Evolutionary conservation across 805 yeast species (phyloP).

Genomic region (Monosporozyma servazzii): DNA sequence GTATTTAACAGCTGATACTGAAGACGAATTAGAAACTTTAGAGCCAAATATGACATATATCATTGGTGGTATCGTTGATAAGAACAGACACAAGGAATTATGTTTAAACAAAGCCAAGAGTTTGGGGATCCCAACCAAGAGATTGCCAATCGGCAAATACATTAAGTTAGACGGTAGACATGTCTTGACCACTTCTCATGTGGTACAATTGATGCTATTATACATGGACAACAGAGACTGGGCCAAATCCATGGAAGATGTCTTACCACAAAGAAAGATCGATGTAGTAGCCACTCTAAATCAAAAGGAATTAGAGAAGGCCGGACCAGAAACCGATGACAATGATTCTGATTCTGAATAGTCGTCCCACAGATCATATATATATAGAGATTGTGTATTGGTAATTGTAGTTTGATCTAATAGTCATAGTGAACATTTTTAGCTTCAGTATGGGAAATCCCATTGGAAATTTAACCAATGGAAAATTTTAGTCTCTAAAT

Average conservation of each 20-base stretch:
- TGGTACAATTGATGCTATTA: constrained; percentile 74
- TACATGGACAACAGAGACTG: constrained; percentile 77
- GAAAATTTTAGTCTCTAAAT: not conserved
- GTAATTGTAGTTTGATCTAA: not conserved
- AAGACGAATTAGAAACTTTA: constrained; percentile 52
- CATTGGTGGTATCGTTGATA: constrained; percentile 94
- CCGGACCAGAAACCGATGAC: not conserved
- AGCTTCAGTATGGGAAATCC: not conserved
- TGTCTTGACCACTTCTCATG: constrained; percentile 90
- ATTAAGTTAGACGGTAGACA: constrained; percentile 76
- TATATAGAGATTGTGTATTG: not conserved
- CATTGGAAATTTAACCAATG: not conserved
- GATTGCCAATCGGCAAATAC: constrained; percentile 80
- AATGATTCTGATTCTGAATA: not conserved
- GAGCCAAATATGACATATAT: constrained; percentile 69
- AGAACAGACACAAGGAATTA: constrained; percentile 74
- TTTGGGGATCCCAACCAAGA: constrained; percentile 61
- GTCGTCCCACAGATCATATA: not conserved
- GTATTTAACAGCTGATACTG: constrained; percentile 84
- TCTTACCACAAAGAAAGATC: constrained; percentile 72
- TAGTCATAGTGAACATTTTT: not conserved
- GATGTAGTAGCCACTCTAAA: constrained; percentile 8
- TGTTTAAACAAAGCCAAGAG: constrained; percentile 75
- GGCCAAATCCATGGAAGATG: constrained; percentile 80
- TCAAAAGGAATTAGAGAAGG: not conserved